A percentile compares a stretch with the other conserved stretches of the same genome.
Conservation (phyloP, 306 rosid genomes). For the Ceratonia siliqua region DNA sequence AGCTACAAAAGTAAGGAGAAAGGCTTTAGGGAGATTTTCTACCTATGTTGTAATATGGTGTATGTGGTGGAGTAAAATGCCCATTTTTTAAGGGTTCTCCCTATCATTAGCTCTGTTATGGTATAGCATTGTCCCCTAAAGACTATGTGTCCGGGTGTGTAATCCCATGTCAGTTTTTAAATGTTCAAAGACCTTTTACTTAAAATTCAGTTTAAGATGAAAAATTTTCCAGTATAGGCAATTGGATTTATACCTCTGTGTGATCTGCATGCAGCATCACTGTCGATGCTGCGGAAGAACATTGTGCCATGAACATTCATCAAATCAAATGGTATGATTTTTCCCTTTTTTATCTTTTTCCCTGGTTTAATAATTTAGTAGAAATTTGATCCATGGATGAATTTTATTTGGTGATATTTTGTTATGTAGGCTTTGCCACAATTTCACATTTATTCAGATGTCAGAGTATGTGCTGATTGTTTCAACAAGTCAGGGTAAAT, state of each 20-base stretch:
- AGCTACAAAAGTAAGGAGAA: not conserved
- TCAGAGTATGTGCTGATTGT: slow-evolving; percentile 90
- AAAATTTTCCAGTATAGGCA: slow-evolving; percentile 17
- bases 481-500: slow-evolving; percentile 71
- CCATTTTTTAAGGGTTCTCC: not conserved
- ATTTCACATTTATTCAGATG: slow-evolving; percentile 72
- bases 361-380: not conserved
- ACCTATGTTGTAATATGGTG: not conserved
- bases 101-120: not conserved
- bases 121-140: not conserved
- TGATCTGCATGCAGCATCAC: slow-evolving; percentile 74
- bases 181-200: not conserved
- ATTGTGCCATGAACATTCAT: slow-evolving; percentile 86
- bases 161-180: not conserved
- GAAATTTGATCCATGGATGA: slow-evolving; percentile 20
- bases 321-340: slow-evolving; percentile 66
- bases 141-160: not conserved
- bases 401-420: slow-evolving; percentile 19
- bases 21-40: not conserved
- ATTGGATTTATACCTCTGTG: slow-evolving; percentile 15
- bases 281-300: slow-evolving; percentile 96
- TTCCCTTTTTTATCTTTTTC: not conserved
- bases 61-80: not conserved
- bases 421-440: slow-evolving; percentile 79
- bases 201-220: slow-evolving; percentile 14